Base-by-base conservation (phyloP, 257 asterid genomes). In the Datura wrightii region DNA sequence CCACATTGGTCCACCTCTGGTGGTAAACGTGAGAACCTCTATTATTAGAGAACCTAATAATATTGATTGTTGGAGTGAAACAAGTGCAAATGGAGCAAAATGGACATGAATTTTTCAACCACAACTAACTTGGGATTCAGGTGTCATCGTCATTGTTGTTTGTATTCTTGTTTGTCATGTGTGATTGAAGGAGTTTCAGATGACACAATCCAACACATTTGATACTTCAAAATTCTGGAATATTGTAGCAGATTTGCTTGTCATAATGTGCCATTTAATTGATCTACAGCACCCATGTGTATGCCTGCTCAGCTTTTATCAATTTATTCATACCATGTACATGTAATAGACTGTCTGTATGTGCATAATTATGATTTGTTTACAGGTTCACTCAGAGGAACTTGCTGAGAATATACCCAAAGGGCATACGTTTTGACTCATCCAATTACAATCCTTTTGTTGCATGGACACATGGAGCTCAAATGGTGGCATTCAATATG, bases 381-480 rank as follows among this genome's bases (percentile, higher is more conserved):
- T 82, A 83, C 86, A 95, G 98, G 89, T 95, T 95, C 89, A 93
- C 98, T 10, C 94, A 90, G 88, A 87, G 90, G 88, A 95, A 95
- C 89, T 31, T 95, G 80, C 89, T 95, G 85, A 91, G 98, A 84
- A 82, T 95, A 85, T 93, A 92, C 88, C 97, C 98, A 55, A 93
- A 93, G 86, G 98, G 97, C 80, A 93, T 87, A 85, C 96, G 98
- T 79, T 55, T 95, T 44, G 90, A 92, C 90, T 93, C 98, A 56
- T 95, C 98, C 88, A 95, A 95, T 88, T 95, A 95, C 87, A 95
- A 95, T 85, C 98, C 98, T 58, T 89, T 95, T 41, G 86, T 92
- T 81, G 98, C 93, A 70, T 95, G 98, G 98, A 84, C 90, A 84
- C 97, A 93, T 87, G 98, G 98, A 89, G 98, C 98, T 74, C 98